These are phyloP conservation scores for Rhizopogon sp. DNA, from an alignment of 768 basidiomycete species.

Conservation along the genomic window DNA sequence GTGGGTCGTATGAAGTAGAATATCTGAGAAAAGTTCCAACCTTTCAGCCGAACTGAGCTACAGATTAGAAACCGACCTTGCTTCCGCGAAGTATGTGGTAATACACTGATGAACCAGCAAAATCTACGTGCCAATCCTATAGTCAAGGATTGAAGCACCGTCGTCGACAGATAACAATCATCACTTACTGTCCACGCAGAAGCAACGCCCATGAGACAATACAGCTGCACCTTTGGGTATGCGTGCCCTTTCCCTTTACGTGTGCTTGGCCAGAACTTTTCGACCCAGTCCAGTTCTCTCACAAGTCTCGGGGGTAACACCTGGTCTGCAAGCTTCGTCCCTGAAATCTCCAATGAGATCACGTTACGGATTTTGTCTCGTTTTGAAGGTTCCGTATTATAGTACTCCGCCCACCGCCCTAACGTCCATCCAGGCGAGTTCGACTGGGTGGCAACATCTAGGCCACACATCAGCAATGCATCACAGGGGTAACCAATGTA, in stretches of 20 bases:
- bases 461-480: conserved; percentile 2
- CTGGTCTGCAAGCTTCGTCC: conserved; percentile 71
- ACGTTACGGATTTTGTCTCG: conserved; percentile 92
- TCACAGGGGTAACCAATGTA: background rate
- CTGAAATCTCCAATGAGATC: conserved; percentile 91
- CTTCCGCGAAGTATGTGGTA: conserved; percentile 87
- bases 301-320: conserved; percentile 82
- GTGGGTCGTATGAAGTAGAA: conserved; percentile 97
- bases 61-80: conserved; percentile 48
- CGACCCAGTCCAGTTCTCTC: conserved; percentile 94
- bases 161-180: background rate
- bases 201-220: conserved; percentile 95
- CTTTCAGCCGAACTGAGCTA: background rate
- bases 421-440: conserved; percentile 86
- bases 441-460: conserved; percentile 87
- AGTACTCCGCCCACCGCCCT: conserved; percentile 88
- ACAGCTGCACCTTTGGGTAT: conserved; percentile 93
- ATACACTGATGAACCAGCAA: conserved; percentile 97
- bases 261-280: conserved; percentile 87
- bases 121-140: conserved; percentile 98
- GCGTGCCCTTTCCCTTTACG: conserved; percentile 66
- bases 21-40: conserved; percentile 40
- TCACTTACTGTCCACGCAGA: conserved; percentile 88
- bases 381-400: conserved; percentile 55
- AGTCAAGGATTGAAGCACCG: background rate